Evolutionary conservation across 805 yeast species (phyloP).

Genomic region (Candida taoyuanica): DNA sequence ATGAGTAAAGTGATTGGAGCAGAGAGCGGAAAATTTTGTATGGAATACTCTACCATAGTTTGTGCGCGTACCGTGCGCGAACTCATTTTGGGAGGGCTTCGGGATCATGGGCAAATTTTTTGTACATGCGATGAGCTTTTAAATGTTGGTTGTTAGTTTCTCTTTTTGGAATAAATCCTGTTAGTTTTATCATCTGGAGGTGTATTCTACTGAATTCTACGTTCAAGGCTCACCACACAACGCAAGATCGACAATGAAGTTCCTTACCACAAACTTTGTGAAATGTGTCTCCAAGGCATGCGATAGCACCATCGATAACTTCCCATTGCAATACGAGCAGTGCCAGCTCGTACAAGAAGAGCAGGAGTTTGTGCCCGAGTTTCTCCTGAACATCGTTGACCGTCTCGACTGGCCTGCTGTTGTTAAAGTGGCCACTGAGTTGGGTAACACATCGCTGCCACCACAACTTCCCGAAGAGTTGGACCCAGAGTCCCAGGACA

Average conservation of each 20-base stretch:
- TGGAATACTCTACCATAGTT: no score
- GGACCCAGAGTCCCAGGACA: slow-evolving; percentile 30
- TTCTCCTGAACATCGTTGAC: slow-evolving; percentile 68
- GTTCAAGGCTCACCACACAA: background rate
- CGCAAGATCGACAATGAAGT: slow-evolving; percentile 54
- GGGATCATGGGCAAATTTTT: background rate
- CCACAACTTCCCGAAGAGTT: slow-evolving; percentile 50
- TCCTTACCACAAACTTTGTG: slow-evolving; percentile 93
- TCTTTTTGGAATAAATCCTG: no score
- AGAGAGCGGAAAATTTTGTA: background rate
- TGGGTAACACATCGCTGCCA: slow-evolving; percentile 54
- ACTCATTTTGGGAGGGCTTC: no score
- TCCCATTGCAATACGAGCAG: slow-evolving; percentile 69
- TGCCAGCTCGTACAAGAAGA: slow-evolving; percentile 70
- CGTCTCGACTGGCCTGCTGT: slow-evolving; percentile 89
- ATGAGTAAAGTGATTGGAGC: background rate
- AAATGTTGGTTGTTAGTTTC: no score
- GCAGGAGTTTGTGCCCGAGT: slow-evolving; percentile 76
- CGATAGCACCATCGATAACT: slow-evolving; percentile 65
- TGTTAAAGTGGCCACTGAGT: slow-evolving; percentile 68
- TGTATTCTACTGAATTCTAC: no score
- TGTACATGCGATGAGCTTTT: background rate
- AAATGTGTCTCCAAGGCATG: slow-evolving; percentile 87
- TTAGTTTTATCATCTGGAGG: no score
- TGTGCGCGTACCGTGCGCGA: background rate